Evolutionary conservation across 2,329 filamentous ascomycete genomes (phyloP), one percentile per base, ranked within the genome.

Genomic region (Conoideocrella luteorostrata): DNA sequence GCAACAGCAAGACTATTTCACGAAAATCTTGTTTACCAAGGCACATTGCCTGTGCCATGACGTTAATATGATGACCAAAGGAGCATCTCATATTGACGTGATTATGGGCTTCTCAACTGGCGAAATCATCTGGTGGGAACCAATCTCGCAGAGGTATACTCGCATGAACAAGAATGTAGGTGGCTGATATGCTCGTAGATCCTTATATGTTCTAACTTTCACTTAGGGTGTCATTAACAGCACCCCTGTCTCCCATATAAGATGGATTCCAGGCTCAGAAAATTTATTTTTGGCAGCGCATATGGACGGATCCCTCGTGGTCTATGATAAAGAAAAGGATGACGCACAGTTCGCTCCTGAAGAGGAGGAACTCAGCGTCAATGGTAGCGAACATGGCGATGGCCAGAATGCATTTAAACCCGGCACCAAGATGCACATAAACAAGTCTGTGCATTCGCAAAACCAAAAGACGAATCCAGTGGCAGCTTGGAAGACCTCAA

Each of bases 91-190:
- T 58, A 75, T 98, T 33, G 93, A 98, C 60, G 74, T 98, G 17
- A 82, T 95, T 45, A 86, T 98, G 81, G 93, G 93, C 1, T 97
- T 95, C 58, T 96, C 91, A 6, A 94, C 90, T 0, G 89, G 90
- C 30, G 93, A 98, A 63, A 89, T 98, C 38, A 91, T 98, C 49
- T 98, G 93, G 93, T 97, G 93, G 72, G 93, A 98, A 65, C 90
- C 93, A 10, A 87, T 96, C 57, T 91, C 89, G 30, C 91, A 97
- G 57, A 89, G 94, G 60, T 98, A 98, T 64, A 87, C 88, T 3
- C 82, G 93, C 17, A 75, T 98, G 56, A 98, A 98, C 61, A 98
- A 98, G 68, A 97, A 97, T 62, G 84, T 86, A 65, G 54, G 75
- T 50, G 33, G 20, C 13, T 15, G 15, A 15, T n/a, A 5, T 11